Evolutionary conservation across 2,329 filamentous ascomycete species (phyloP).

Genomic region (Scorias spongiosa): DNA sequence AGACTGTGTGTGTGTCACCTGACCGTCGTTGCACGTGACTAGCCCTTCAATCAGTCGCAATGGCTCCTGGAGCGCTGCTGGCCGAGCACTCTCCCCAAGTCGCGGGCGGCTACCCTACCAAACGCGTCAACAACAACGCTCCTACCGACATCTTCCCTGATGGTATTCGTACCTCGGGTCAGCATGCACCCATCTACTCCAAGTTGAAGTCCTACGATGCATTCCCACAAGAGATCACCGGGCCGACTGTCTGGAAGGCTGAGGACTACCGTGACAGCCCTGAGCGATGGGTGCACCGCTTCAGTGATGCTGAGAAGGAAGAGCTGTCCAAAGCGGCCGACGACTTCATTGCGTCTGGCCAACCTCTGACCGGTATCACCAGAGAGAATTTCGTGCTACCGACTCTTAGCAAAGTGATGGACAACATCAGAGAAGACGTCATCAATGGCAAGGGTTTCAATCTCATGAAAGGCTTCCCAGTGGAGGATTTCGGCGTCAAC

Average conservation of each 20-base stretch:
- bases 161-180: slow-evolving; percentile 53
- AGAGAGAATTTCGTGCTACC: slow-evolving; percentile 25
- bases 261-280: slow-evolving; percentile 48
- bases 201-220: slow-evolving; percentile 49
- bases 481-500: slow-evolving; percentile 7
- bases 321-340: slow-evolving; percentile 56
- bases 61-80: neutral
- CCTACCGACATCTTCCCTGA: slow-evolving; percentile 43
- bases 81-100: neutral
- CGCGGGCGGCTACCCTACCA: neutral
- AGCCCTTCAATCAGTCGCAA: neutral
- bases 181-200: slow-evolving; percentile 54
- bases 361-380: slow-evolving; percentile 56
- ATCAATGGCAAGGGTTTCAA: neutral
- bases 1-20: no score
- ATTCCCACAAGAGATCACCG: slow-evolving; percentile 57
- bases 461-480: slow-evolving; percentile 1
- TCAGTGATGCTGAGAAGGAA: slow-evolving; percentile 48
- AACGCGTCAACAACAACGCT: slow-evolving; percentile 11
- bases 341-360: slow-evolving; percentile 48
- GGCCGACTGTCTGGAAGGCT: slow-evolving; percentile 57
- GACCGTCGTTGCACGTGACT: no score
- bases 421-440: neutral
- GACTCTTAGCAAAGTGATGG: neutral
- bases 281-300: slow-evolving; percentile 57